Conservation (phyloP, 2,329 filamentous ascomycete species). For the Sclerotinia borealis region DNA sequence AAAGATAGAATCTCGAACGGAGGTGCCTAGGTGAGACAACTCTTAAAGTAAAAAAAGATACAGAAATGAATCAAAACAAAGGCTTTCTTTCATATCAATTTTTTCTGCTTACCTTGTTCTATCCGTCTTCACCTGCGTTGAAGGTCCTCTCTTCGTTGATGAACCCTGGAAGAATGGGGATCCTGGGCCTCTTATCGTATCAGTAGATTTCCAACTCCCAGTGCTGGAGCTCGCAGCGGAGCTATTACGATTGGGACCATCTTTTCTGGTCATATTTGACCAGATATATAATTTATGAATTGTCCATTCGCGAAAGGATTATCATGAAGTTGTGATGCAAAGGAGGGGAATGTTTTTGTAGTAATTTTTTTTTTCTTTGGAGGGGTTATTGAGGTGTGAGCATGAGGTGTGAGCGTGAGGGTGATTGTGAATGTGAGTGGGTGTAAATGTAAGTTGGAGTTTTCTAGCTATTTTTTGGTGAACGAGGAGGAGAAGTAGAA, state of each 20-base stretch:
- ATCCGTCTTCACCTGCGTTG: slow-evolving; percentile 50
- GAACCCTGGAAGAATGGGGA: slow-evolving; percentile 26
- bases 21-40: background rate
- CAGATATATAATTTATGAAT: slow-evolving; percentile 24
- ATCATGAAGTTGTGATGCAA: background rate
- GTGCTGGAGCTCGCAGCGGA: slow-evolving; percentile 60
- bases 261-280: slow-evolving; percentile 59
- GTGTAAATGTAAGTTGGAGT: background rate
- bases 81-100: background rate
- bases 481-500: background rate
- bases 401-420: background rate
- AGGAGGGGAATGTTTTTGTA: background rate
- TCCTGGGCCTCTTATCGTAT: slow-evolving; percentile 48
- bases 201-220: slow-evolving; percentile 60
- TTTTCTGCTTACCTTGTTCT: slow-evolving; percentile 34
- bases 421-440: background rate
- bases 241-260: slow-evolving; percentile 54
- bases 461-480: background rate
- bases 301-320: slow-evolving; percentile 22
- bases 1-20: background rate
- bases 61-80: slow-evolving; percentile 8
- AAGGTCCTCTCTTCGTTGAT: slow-evolving; percentile 29
- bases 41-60: slow-evolving; percentile 21
- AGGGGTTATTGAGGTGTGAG: background rate
- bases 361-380: too few species aligned